A percentile compares a stretch with the other conserved stretches of the same genome.
These are phyloP conservation scores for Yamadazyma olivae DNA, from an alignment of 805 yeast genomes.

Conservation along the genomic window DNA sequence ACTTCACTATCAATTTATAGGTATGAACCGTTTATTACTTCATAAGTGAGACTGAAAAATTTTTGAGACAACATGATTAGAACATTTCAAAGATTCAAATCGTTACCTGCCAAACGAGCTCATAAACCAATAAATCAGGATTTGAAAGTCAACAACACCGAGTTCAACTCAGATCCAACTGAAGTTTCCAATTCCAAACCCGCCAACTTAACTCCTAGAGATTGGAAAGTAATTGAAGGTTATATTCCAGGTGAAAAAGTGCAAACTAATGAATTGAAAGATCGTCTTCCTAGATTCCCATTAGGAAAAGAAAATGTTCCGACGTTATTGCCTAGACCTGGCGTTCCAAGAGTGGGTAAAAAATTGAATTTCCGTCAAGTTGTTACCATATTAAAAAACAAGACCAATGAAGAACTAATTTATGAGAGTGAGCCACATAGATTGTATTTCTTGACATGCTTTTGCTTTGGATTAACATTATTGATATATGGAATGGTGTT, in stretches of 20 bases:
- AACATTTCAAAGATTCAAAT: constrained; percentile 3
- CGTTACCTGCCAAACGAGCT: constrained; percentile 2
- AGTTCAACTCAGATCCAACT: not conserved
- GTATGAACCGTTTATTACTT: too few species aligned
- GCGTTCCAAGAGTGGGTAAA: constrained; percentile 70
- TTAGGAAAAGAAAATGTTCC: constrained; percentile 62
- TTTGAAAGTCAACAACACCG: not conserved
- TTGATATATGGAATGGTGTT: constrained; percentile 66
- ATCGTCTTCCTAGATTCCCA: constrained; percentile 66
- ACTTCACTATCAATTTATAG: too few species aligned
- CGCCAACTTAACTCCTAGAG: constrained; percentile 22
- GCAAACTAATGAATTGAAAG: constrained; percentile 44
- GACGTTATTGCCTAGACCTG: constrained; percentile 69
- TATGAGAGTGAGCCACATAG: constrained; percentile 85
- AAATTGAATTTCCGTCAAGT: constrained; percentile 57
- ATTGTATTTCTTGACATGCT: constrained; percentile 66
- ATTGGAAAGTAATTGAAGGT: constrained; percentile 41
- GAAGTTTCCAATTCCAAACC: not conserved
- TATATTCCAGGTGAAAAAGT: constrained; percentile 57
- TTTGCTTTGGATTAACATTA: constrained; percentile 65
- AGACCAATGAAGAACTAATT: constrained; percentile 64
- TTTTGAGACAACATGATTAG: constrained; percentile 4
- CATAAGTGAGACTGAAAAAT: constrained; percentile 1
- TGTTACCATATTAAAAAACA: constrained; percentile 51
- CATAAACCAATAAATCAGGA: not conserved